phyloP scores from a whole-genome alignment of 768 basidiomycete genomes.

The Termitomyces sp. region DNA sequence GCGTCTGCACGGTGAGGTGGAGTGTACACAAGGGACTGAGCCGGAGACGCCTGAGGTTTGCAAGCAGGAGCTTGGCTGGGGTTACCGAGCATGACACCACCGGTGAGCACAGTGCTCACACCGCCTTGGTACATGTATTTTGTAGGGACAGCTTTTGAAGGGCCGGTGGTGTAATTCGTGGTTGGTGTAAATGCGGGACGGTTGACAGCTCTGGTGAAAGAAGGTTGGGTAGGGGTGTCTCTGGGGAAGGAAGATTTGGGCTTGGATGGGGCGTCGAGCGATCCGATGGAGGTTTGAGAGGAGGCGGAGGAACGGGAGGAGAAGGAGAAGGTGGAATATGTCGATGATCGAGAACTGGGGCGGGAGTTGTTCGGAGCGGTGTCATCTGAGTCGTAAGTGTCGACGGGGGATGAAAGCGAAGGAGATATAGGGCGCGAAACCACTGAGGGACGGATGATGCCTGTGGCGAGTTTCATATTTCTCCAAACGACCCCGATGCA shows the following conservation, averaged over 20 bases:
- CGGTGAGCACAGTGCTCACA: conserved; percentile 38
- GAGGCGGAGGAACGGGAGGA: conserved; percentile 28
- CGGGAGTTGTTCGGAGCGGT: conserved; percentile 28
- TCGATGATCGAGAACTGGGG: conserved; percentile 38
- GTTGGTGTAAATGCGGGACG: not conserved
- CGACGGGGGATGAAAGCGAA: conserved; percentile 1
- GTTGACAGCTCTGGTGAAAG: not conserved
- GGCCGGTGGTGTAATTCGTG: conserved; percentile 16
- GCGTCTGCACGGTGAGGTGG: not conserved
- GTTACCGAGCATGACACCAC: conserved; percentile 43
- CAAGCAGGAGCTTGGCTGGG: not conserved
- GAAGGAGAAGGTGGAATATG: conserved; percentile 25
- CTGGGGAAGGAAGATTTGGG: not conserved
- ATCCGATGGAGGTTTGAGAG: conserved; percentile 24
- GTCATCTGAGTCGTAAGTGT: conserved; percentile 12
- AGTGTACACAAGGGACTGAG: not conserved
- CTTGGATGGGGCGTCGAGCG: conserved; percentile 5
- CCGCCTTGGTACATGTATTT: conserved; percentile 41
- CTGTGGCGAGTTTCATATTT: not conserved
- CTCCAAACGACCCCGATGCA: conserved; percentile 26
- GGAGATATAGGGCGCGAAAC: conserved; percentile 3
- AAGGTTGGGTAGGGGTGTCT: not conserved
- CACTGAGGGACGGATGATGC: not conserved
- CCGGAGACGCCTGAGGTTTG: not conserved
- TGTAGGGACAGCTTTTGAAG: conserved; percentile 16